These are phyloP conservation scores for Fusarium longipes DNA, from an alignment of 2,329 filamentous ascomycete genomes.

Conservation along the genomic window DNA sequence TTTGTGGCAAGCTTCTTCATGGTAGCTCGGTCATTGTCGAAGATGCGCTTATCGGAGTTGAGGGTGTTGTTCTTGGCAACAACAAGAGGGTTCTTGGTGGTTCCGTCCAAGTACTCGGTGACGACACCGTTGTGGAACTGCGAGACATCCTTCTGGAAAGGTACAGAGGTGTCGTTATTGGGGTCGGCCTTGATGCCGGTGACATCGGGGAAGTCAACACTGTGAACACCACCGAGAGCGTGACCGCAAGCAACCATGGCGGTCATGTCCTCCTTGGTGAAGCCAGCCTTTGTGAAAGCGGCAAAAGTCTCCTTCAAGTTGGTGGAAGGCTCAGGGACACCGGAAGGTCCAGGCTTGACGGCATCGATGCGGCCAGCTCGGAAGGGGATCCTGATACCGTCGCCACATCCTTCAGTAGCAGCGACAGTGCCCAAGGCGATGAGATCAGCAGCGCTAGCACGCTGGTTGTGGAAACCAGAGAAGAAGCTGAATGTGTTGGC, in stretches of 20 bases:
- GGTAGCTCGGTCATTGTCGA: slow-evolving; percentile 58
- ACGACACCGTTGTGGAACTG: slow-evolving; percentile 59
- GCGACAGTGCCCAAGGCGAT: slow-evolving; percentile 49
- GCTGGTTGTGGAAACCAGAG: slow-evolving; percentile 10
- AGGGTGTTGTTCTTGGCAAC: slow-evolving; percentile 53
- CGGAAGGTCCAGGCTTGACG: slow-evolving; percentile 41
- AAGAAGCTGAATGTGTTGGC: slow-evolving; percentile 51
- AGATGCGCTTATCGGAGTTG: slow-evolving; percentile 58
- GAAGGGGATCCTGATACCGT: slow-evolving; percentile 43
- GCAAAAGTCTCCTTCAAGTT: slow-evolving; percentile 42
- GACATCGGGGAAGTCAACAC: slow-evolving; percentile 56
- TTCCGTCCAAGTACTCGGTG: slow-evolving; percentile 56
- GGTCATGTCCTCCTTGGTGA: slow-evolving; percentile 51
- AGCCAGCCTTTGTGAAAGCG: slow-evolving; percentile 49
- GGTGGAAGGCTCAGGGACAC: slow-evolving; percentile 50
- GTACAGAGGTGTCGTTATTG: slow-evolving; percentile 47
- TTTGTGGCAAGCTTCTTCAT: slow-evolving; percentile 51
- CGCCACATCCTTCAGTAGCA: slow-evolving; percentile 56
- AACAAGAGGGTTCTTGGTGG: slow-evolving; percentile 57
- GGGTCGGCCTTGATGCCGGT: background rate
- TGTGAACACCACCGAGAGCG: slow-evolving; percentile 57
- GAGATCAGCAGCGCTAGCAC: slow-evolving; percentile 44
- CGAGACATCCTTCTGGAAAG: slow-evolving; percentile 52
- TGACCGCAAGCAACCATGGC: slow-evolving; percentile 53
- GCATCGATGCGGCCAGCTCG: slow-evolving; percentile 50